phyloP scores from a whole-genome alignment of 2,329 filamentous ascomycete genomes.

The Verticillium longisporum region DNA sequence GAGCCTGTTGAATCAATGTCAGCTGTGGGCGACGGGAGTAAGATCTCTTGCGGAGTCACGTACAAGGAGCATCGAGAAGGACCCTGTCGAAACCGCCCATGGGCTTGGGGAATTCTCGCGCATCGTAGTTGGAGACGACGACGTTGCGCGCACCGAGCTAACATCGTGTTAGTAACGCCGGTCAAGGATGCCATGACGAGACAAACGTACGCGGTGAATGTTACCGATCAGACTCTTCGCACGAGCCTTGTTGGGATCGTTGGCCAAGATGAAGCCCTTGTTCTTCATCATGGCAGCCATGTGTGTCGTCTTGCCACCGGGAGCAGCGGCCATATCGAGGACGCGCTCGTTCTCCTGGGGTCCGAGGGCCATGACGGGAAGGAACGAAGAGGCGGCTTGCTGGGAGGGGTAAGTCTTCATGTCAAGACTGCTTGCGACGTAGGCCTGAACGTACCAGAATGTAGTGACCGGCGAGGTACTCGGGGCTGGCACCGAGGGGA shows the following conservation, averaged over 20 bases:
- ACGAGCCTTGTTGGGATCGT: constrained; percentile 90
- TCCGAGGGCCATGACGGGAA: constrained; percentile 94
- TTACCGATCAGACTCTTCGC: constrained; percentile 97
- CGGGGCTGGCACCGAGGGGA: constrained; percentile 87
- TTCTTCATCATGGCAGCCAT: constrained; percentile 98
- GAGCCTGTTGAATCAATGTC: constrained; percentile 61
- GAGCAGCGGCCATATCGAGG: constrained; percentile 88
- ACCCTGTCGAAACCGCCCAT: constrained; percentile 96
- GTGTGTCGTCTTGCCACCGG: constrained; percentile 93
- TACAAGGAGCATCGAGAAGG: constrained; percentile 68
- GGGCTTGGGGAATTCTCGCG: constrained; percentile 85
- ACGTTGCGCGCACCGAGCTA: constrained; percentile 51
- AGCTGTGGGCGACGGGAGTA: neutral
- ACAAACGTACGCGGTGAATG: constrained; percentile 65
- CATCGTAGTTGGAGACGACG: constrained; percentile 93
- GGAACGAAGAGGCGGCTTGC: constrained; percentile 91
- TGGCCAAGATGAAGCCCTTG: constrained; percentile 90
- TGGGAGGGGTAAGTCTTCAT: neutral
- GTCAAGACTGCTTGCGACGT: neutral
- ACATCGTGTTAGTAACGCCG: neutral
- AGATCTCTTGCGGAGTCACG: neutral
- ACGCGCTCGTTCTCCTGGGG: constrained; percentile 84
- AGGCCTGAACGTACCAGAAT: constrained; percentile 50
- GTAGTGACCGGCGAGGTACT: constrained; percentile 96
- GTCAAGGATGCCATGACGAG: neutral